Evolutionary conservation across 1,139 yeast species (phyloP), one percentile per base, ranked within the genome.

Genomic region (Lodderomyces orthopsilosis): DNA sequence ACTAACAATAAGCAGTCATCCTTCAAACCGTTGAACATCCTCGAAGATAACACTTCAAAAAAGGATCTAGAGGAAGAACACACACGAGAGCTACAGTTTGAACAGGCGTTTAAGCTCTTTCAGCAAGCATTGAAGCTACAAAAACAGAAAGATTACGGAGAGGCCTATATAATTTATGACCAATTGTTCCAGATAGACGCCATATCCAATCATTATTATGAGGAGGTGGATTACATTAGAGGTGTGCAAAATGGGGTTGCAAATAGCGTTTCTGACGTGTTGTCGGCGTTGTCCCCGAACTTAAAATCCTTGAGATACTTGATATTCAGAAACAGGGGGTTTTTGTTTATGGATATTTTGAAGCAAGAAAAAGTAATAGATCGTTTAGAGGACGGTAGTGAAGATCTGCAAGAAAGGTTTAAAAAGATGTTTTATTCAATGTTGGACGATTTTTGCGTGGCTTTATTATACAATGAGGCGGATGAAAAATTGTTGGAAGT

Each of bases 41-140:
- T 79, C 38, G 91, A 84, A 47, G 95, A 88, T 56, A 86, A 84
- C 38, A 65, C 77, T 9, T 62, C 73, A 35, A 69, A 70, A 47
- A 69, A 70, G 48, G 78, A 74, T 42, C 67, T 77, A 38, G 95
- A 87, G 50, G 96, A 90, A 52, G 93, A 89, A 51, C 95, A 90
- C 55, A 85, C 97, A 1, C 68, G 96, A 44, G 98, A 93, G 56
- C 84, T 78, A 32, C 81, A 89, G 69, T 82, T 93, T 14, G 98
- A 94, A 62, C 87, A 85, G 56, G 95, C 96, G 2, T 84, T 85
- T 60, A 80, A 81, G 52, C 65, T 82, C 13, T 89, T 85, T 59
- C 90, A 89, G 53, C 63, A 66, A 23, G 96, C 96, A 0, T 66
- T 94, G 33, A 61, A 63, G 10, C 66, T 68, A 10, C 95, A 93